Percentiles rank a stretch among this genome's conserved stretches.
phyloP scores from a whole-genome alignment of 306 rosid genomes.

The Pachyrhizus erosus region DNA sequence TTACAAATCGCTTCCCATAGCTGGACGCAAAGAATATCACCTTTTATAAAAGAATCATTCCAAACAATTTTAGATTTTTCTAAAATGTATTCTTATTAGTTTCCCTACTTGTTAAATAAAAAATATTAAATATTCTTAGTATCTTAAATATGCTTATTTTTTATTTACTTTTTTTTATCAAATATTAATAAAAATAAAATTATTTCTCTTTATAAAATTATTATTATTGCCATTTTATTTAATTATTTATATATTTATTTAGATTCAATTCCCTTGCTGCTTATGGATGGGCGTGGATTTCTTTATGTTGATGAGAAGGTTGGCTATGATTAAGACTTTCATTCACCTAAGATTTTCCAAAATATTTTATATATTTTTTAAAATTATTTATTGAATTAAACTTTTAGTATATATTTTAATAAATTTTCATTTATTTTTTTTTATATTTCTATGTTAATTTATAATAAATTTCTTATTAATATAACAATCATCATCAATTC shows the following conservation, averaged over 20 bases:
- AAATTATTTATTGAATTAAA: not conserved
- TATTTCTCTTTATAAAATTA: not conserved
- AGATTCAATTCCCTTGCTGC: not conserved
- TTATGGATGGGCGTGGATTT: not conserved
- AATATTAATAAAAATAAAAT: not conserved
- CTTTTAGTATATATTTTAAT: not conserved
- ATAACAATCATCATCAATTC: not conserved
- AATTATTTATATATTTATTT: not conserved
- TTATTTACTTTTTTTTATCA: no score
- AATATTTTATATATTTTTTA: not conserved
- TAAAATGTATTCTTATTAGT: not conserved
- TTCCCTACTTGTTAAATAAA: not conserved
- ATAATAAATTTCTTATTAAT: not conserved
- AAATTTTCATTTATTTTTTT: not conserved
- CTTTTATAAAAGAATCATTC: not conserved
- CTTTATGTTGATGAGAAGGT: not conserved
- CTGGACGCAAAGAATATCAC: constrained; percentile 48
- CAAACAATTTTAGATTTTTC: not conserved
- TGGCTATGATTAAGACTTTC: not conserved
- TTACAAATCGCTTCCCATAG: constrained; percentile 52
- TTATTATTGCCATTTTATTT: not conserved
- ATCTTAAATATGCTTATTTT: not conserved
- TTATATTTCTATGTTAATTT: not conserved
- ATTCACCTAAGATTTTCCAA: not conserved
- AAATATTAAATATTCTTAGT: not conserved